A percentile compares a stretch with the other conserved stretches of the same genome.
Conservation (phyloP, 2,329 filamentous ascomycete species). For the Neonectria sp. region DNA sequence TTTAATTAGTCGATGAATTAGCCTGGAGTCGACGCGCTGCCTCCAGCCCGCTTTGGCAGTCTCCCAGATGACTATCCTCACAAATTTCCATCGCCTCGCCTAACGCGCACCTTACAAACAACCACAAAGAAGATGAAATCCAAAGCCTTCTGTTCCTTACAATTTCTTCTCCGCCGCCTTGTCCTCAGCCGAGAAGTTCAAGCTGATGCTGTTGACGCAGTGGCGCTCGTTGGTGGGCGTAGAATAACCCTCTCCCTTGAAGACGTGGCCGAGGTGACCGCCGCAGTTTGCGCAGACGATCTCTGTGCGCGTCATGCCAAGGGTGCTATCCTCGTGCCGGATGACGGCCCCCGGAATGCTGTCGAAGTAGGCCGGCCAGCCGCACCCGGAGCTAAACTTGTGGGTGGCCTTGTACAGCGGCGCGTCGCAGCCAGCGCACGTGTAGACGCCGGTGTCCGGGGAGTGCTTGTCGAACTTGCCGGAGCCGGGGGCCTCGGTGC, state of each 20-base stretch:
- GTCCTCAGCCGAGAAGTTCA: constrained; percentile 83
- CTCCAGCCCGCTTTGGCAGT: too few species aligned
- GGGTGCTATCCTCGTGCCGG: constrained; percentile 80
- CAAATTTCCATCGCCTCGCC: not conserved
- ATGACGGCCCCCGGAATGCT: constrained; percentile 92
- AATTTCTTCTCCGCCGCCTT: constrained; percentile 56
- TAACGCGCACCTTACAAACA: not conserved
- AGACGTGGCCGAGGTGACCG: constrained; percentile 94
- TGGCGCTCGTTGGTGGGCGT: constrained; percentile 96
- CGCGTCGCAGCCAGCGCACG: constrained; percentile 86
- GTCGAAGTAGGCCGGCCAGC: constrained; percentile 99
- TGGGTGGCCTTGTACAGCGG: constrained; percentile 94
- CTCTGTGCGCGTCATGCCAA: constrained; percentile 91
- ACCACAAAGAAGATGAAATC: constrained; percentile 16
- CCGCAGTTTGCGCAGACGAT: constrained; percentile 97
- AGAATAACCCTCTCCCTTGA: constrained; percentile 87
- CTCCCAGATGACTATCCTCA: not conserved
- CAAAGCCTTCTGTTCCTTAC: constrained; percentile 56
- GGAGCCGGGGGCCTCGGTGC: constrained; percentile 85
- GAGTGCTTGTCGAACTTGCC: constrained; percentile 92
- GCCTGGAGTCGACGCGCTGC: not conserved
- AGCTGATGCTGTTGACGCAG: constrained; percentile 94
- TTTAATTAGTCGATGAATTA: not conserved
- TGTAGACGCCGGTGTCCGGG: constrained; percentile 83
- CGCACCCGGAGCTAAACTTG: constrained; percentile 97